These are phyloP conservation scores for Podospora comata DNA, from an alignment of 495 filamentous ascomycete species.

Conservation along the genomic window DNA sequence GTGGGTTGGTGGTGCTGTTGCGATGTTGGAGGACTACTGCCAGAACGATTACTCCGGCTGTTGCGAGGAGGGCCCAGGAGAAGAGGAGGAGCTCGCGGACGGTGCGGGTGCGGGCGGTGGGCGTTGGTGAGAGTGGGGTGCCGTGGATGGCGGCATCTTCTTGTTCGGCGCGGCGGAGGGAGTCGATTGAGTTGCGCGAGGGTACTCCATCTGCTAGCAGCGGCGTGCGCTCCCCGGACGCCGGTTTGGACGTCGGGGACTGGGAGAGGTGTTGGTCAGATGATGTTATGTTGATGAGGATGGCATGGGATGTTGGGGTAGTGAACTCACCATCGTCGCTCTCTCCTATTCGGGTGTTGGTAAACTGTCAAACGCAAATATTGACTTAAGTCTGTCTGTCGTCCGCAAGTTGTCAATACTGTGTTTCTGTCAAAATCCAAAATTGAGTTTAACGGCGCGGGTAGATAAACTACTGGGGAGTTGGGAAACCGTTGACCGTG, in stretches of 20 bases:
- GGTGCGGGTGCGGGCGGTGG: slow-evolving; percentile 12
- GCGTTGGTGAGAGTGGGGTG: slow-evolving; percentile 2
- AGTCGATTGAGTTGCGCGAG: slow-evolving; percentile 23
- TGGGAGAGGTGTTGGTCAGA: not conserved
- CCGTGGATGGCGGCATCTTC: slow-evolving; percentile 33
- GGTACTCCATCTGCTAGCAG: slow-evolving; percentile 27
- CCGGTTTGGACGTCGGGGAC: slow-evolving; percentile 25
- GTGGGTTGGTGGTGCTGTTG: slow-evolving; percentile 32
- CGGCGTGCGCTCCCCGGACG: slow-evolving; percentile 32
- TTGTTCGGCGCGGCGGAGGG: slow-evolving; percentile 29
- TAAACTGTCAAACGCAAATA: not conserved
- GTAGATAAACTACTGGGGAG: not conserved
- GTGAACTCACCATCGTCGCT: slow-evolving; percentile 13
- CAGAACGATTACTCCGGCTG: slow-evolving; percentile 69
- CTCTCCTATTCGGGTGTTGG: not conserved
- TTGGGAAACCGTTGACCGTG: not conserved
- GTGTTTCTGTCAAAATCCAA: not conserved
- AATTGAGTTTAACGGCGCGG: not conserved
- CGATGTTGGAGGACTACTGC: slow-evolving; percentile 70
- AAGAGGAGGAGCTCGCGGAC: slow-evolving; percentile 66
- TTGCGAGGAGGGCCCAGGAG: slow-evolving; percentile 85
- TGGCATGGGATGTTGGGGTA: not conserved
- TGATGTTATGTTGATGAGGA: not conserved
- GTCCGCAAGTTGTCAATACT: not conserved
- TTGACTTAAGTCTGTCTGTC: not conserved